phyloP scores from a whole-genome alignment of 2,329 filamentous ascomycete species.

The Cladophialophora bantiana region DNA sequence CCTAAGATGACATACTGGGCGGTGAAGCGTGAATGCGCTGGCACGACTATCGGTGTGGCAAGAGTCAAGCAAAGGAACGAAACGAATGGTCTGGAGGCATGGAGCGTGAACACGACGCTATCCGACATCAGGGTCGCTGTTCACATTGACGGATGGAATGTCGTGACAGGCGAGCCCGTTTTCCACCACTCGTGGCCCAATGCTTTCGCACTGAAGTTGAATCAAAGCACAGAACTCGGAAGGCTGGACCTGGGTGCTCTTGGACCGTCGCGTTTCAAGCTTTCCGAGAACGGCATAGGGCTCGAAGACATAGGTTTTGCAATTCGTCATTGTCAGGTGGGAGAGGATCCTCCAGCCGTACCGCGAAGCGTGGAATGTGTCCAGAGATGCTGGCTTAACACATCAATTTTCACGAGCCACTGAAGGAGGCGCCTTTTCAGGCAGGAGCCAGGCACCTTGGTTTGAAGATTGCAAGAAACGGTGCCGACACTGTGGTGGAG shows the following conservation, averaged over 20 bases:
- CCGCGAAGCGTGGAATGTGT: not conserved
- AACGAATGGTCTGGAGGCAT: slow-evolving; percentile 1
- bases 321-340: not conserved
- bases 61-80: slow-evolving; percentile 7
- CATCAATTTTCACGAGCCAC: slow-evolving; percentile 14
- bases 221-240: slow-evolving; percentile 21
- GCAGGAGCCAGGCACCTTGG: not conserved
- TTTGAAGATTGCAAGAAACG: slow-evolving; percentile 7
- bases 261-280: not conserved
- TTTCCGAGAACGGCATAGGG: not conserved
- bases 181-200: not conserved
- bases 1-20: slow-evolving; percentile 69
- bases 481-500: not conserved
- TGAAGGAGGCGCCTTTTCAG: slow-evolving; percentile 11
- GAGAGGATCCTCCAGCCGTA: not conserved
- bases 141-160: slow-evolving; percentile 5
- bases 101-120: slow-evolving; percentile 15
- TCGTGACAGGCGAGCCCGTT: slow-evolving; percentile 3
- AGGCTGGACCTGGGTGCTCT: slow-evolving; percentile 1
- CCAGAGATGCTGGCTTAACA: not conserved
- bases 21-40: slow-evolving; percentile 63
- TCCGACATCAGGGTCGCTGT: slow-evolving; percentile 2
- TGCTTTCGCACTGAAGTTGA: not conserved
- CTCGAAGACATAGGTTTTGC: slow-evolving; percentile 11
- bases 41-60: slow-evolving; percentile 60